phyloP scores from a whole-genome alignment of 345 rosid genomes.

The Populus davidiana region DNA sequence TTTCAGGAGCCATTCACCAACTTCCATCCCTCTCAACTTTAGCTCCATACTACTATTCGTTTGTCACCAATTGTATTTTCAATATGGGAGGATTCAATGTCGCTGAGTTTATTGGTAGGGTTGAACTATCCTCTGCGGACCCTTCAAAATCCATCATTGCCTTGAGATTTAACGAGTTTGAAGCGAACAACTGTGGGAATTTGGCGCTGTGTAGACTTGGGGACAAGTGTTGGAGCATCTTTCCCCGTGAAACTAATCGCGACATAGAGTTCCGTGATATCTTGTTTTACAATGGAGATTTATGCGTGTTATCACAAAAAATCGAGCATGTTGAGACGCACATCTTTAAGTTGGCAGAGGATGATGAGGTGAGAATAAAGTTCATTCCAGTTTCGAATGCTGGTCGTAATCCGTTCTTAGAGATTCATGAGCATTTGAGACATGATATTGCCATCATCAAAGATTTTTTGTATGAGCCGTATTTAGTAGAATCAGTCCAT shows the following conservation, averaged over 20 bases:
- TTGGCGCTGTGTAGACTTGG: neutral
- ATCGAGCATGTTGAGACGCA: no score
- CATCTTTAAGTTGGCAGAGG: no score
- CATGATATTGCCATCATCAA: no score
- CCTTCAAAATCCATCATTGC: neutral
- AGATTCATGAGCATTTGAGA: no score
- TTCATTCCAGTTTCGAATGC: neutral
- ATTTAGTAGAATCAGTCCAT: neutral
- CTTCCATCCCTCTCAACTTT: neutral
- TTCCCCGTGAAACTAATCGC: neutral
- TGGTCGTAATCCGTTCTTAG: no score
- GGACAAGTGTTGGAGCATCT: neutral
- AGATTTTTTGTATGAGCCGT: neutral
- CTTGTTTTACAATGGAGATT: neutral
- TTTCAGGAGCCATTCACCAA: neutral
- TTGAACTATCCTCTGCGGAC: neutral
- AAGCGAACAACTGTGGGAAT: no score
- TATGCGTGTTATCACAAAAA: neutral
- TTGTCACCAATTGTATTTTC: neutral
- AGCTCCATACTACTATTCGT: neutral
- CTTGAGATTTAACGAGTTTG: neutral
- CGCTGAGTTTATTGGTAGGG: neutral
- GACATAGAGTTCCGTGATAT: neutral
- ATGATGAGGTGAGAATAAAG: neutral
- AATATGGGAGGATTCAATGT: neutral